Evolutionary conservation across 176 grass and related monocot species (phyloP).

Genomic region (Triticum aestivum): IWGSC_CS_RefSeq_v2.1 NC_057807.1:299525900-299526399

Average conservation of each 20-base stretch:
- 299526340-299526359: background rate
- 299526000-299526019: background rate
- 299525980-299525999: conserved; percentile 8
- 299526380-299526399: no score
- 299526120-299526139: no score
- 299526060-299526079: no score
- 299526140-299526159: no score
- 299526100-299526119: no score
- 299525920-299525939: background rate
- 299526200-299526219: background rate
- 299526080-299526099: no score
- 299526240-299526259: background rate
- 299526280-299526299: background rate
- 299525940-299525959: background rate
- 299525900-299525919: background rate
- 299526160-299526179: no score
- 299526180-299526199: no score
- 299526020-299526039: no score
- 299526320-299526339: background rate
- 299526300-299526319: background rate
- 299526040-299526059: no score
- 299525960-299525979: background rate
- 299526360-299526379: no score
- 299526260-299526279: background rate
- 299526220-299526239: background rate